Percentiles rank a stretch among this genome's conserved stretches.
Evolutionary conservation across 257 asterid species (phyloP).

Genomic region (Solanum paucissectum): DNA sequence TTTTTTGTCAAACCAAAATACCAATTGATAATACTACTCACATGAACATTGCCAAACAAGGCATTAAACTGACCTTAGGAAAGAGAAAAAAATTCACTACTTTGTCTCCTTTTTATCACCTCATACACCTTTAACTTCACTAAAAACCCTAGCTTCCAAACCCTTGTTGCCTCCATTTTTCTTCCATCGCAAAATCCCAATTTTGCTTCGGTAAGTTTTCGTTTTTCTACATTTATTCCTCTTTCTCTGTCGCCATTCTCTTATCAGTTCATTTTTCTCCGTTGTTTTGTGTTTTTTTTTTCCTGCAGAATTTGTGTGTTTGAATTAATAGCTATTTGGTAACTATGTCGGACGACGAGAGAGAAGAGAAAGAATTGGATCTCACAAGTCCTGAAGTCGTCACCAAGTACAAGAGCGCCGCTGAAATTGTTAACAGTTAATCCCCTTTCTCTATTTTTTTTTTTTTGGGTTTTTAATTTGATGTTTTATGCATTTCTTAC

Average conservation of each 20-base stretch:
- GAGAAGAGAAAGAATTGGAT: conserved; percentile 93
- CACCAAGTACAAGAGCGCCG: conserved; percentile 87
- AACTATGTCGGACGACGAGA: conserved; percentile 83
- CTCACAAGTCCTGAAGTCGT: conserved; percentile 82
- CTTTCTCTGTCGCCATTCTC: background rate
- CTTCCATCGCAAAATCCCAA: background rate
- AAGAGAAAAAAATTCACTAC: background rate
- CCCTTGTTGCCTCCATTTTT: conserved; percentile 5
- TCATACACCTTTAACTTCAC: background rate
- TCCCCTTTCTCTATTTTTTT: background rate
- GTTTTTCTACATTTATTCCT: background rate
- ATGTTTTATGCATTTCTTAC: background rate
- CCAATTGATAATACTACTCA: background rate
- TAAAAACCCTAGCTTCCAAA: conserved; percentile 27
- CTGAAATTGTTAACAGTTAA: conserved; percentile 83
- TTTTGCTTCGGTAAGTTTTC: background rate
- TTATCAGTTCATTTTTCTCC: background rate
- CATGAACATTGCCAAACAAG: background rate
- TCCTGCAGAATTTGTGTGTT: background rate
- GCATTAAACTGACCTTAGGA: background rate
- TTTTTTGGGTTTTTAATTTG: background rate
- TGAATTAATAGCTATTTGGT: background rate
- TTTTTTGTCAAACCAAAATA: background rate
- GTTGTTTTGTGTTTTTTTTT: background rate
- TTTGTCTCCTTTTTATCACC: background rate